These are phyloP conservation scores for Reutealis trisperma DNA, from an alignment of 345 rosid species.

Conservation along the genomic window DNA sequence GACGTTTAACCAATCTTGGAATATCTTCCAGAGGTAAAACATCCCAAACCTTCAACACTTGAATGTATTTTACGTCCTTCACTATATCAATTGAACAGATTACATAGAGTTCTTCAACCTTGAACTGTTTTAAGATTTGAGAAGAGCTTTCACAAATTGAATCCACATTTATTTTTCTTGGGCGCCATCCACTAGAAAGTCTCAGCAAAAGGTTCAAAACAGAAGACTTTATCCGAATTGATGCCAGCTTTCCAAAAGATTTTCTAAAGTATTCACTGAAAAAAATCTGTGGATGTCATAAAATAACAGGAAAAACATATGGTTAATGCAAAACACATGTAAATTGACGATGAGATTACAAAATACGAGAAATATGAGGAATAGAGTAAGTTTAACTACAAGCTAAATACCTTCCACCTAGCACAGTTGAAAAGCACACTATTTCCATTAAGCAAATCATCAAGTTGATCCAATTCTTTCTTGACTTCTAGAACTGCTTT, in stretches of 20 bases:
- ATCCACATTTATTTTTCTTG: conserved; percentile 41
- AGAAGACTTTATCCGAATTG: conserved; percentile 22
- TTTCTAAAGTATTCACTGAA: conserved; percentile 32
- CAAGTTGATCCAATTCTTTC: conserved; percentile 44
- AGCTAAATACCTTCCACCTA: conserved; percentile 47
- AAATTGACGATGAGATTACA: neutral
- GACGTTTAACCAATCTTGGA: conserved; percentile 40
- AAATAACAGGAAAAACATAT: neutral
- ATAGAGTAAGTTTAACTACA: neutral
- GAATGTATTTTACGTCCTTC: conserved; percentile 31
- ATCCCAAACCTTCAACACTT: conserved; percentile 59
- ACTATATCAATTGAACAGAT: conserved; percentile 43
- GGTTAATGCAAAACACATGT: neutral
- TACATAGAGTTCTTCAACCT: conserved; percentile 45
- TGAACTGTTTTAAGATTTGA: conserved; percentile 44
- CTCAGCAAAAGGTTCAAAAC: conserved; percentile 34
- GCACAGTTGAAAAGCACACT: conserved; percentile 38
- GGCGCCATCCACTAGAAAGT: conserved; percentile 55
- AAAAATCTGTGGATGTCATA: conserved; percentile 36
- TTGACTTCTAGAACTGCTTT: conserved; percentile 35
- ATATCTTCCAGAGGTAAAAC: conserved; percentile 44
- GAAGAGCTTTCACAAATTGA: conserved; percentile 30
- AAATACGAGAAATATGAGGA: neutral
- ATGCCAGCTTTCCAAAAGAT: conserved; percentile 48
- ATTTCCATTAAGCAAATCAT: conserved; percentile 37